phyloP scores from a whole-genome alignment of 2,329 filamentous ascomycete species.

The Penicillium sp. region DNA sequence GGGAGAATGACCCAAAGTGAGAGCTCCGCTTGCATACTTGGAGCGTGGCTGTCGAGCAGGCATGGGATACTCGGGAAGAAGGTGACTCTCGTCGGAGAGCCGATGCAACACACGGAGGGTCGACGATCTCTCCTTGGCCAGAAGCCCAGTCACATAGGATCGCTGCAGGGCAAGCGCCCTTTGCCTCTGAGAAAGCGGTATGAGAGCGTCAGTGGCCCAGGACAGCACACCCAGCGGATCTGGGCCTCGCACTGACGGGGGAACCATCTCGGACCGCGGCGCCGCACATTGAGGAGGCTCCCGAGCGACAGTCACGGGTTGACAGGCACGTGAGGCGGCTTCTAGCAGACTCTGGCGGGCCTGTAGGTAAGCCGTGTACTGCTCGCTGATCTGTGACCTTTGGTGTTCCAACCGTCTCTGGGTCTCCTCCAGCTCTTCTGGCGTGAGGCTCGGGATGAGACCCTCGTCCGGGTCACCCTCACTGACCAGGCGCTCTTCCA shows the following conservation, averaged over 20 bases:
- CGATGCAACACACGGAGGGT: constrained; percentile 34
- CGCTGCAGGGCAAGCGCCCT: constrained; percentile 34
- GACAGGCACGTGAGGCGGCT: constrained; percentile 31
- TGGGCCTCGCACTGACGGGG: constrained; percentile 15
- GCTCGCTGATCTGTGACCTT: constrained; percentile 28
- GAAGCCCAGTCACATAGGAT: constrained; percentile 31
- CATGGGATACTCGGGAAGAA: constrained; percentile 39
- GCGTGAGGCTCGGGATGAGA: constrained; percentile 21
- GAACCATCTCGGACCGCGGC: constrained; percentile 9
- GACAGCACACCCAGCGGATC: constrained; percentile 28
- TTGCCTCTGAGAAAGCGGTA: constrained; percentile 33
- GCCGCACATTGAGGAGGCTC: constrained; percentile 16
- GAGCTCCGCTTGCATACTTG: constrained; percentile 28
- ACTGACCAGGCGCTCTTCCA: constrained; percentile 44
- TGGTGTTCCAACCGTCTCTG: constrained; percentile 26
- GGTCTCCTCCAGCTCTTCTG: constrained; percentile 28
- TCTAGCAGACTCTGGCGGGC: constrained; percentile 33
- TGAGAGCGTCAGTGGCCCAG: constrained; percentile 27
- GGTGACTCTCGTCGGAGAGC: constrained; percentile 38
- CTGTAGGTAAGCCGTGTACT: constrained; percentile 33
- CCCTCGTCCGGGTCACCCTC: constrained; percentile 27
- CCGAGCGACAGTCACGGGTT: constrained; percentile 24
- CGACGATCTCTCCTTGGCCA: constrained; percentile 35
- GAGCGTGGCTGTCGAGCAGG: constrained; percentile 32
- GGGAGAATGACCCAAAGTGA: constrained; percentile 17